Conservation (phyloP, 2,329 filamentous ascomycete genomes). For the Endocalyx cinctus region DNA sequence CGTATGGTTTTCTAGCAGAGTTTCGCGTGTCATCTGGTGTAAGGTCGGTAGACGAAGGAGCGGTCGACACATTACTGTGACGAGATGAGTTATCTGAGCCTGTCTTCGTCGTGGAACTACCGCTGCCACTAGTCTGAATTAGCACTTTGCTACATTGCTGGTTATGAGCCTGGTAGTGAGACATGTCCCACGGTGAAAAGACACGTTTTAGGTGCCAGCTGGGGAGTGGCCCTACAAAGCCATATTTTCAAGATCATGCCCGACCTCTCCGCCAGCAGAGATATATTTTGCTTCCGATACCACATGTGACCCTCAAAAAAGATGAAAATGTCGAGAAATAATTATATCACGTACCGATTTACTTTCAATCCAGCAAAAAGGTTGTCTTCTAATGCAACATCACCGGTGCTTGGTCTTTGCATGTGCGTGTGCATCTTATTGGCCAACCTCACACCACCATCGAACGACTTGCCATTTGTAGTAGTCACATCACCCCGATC, state of each 20-base stretch:
- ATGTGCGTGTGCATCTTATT: slow-evolving; percentile 34
- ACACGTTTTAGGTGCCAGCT: no score
- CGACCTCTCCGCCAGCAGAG: no score
- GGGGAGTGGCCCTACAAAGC: no score
- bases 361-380: slow-evolving; percentile 55
- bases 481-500: slow-evolving; percentile 45
- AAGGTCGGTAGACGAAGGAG: slow-evolving; percentile 52
- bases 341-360: slow-evolving; percentile 44
- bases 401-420: slow-evolving; percentile 34
- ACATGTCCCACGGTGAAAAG: slow-evolving; percentile 10
- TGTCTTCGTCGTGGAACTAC: slow-evolving; percentile 56
- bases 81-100: slow-evolving; percentile 57
- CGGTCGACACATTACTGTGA: slow-evolving; percentile 58
- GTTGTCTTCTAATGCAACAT: slow-evolving; percentile 45
- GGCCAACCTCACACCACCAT: slow-evolving; percentile 42
- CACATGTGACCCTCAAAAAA: no score
- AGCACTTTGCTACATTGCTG: slow-evolving; percentile 32
- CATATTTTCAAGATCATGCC: no score
- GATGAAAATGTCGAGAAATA: slow-evolving; percentile 4
- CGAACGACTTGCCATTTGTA: slow-evolving; percentile 45
- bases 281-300: no score
- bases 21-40: slow-evolving; percentile 36
- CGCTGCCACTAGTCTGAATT: slow-evolving; percentile 46
- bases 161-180: slow-evolving; percentile 35
- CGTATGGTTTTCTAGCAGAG: slow-evolving; percentile 30